Evolutionary conservation across 2,329 filamentous ascomycete genomes (phyloP), one percentile per base, ranked within the genome.

Genomic region (Calonectria crousiana): DNA sequence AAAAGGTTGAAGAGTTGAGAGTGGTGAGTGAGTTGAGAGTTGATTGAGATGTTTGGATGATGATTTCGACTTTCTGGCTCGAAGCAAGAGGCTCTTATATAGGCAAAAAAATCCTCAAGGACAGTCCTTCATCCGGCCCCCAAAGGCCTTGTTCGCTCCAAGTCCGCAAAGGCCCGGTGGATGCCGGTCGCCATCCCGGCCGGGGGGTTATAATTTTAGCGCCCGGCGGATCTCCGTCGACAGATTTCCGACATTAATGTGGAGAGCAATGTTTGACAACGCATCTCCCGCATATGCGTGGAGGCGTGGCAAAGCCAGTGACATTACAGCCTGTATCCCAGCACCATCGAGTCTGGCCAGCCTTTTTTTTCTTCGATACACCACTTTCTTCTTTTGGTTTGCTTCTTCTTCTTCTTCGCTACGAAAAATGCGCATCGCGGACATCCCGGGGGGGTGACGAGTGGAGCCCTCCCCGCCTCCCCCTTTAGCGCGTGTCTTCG

Each of bases 181-280:
- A 41, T 62, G 56, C 56, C 56, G 56, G 56, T 41, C 23, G 23
- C 34, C 28, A 62, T 62, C 56, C 56, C 56, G 56, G 56, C 20
- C 56, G 36, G 56, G 56, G 36, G 56, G 56, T 34, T 47, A 38
- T 38, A 41, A 41, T 41, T 62, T 62, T 62, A 62, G 56, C 56
- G 56, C 56, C 56, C 36, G 56, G 56, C 56, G 56, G 56, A 62
- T 62, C 56, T 62, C 56, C 28, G 26, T n/a, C 56, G 23, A 62
- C 56, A 62, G 56, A 62, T 62, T 62, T 62, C 56, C 56, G 34
- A 62, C 56, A 62, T 62, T 62, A 62, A 41, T 62, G 56, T 62
- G 56, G 56, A 36, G 56, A 41, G 56, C 44, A 28, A 10, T 62
- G 56, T 62, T 62, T 62, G 56, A 62, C 56, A 62, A 62, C 56